phyloP scores from a whole-genome alignment of 2,329 filamentous ascomycete species.

The Lachnellula willkommii region DNA sequence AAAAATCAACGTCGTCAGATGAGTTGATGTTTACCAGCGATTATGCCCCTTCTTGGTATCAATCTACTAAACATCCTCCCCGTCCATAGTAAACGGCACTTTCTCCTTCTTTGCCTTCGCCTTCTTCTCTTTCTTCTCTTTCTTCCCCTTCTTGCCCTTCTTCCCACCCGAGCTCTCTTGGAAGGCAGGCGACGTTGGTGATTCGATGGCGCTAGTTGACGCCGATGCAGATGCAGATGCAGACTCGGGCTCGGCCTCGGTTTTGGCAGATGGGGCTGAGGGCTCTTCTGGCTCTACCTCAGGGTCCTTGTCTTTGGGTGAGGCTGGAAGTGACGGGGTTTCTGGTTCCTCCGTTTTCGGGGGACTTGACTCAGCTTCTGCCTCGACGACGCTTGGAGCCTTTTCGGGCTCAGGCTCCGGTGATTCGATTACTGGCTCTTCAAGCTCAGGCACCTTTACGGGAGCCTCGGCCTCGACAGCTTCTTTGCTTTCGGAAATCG shows the following conservation, averaged over 20 bases:
- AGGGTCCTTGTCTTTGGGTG: not conserved
- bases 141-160: constrained; percentile 18
- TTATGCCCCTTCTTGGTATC: too few relatives aligned
- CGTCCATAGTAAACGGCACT: constrained; percentile 9
- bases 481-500: not conserved
- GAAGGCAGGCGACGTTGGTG: constrained; percentile 5
- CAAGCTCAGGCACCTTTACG: not conserved
- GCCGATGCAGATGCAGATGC: not conserved
- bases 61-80: constrained; percentile 4
- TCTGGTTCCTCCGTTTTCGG: not conserved
- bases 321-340: not conserved
- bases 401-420: not conserved
- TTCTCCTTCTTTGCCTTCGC: constrained; percentile 14
- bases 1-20: too few relatives aligned
- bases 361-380: not conserved
- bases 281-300: not conserved
- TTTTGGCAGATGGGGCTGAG: not conserved
- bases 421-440: not conserved
- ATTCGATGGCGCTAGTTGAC: constrained; percentile 5
- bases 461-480: not conserved
- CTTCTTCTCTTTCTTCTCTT: constrained; percentile 11
- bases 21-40: too few relatives aligned
- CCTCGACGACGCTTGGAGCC: not conserved
- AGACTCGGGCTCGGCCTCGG: not conserved
- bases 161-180: constrained; percentile 5